Conservation (phyloP, 805 yeast genomes). For the Priceomyces carsonii region DNA sequence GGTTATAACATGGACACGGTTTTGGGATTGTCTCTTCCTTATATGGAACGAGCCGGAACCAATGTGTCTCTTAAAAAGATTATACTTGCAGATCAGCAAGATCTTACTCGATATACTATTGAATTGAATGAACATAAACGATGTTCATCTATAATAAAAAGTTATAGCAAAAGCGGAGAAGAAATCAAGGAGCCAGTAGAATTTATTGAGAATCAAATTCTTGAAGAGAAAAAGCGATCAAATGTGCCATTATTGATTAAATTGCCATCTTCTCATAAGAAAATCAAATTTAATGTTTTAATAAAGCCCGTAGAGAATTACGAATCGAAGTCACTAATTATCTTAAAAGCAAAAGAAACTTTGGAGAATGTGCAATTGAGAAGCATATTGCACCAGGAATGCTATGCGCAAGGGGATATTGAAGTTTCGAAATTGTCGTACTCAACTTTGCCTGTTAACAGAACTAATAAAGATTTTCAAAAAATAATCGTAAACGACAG, state of each 20-base stretch:
- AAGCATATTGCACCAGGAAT: conserved; percentile 10
- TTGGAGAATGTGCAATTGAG: conserved; percentile 12
- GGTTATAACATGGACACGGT: conserved; percentile 18
- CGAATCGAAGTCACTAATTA: conserved; percentile 22
- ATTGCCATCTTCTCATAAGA: conserved; percentile 21
- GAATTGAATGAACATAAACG: conserved; percentile 17
- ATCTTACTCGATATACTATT: conserved; percentile 21
- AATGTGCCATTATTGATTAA: conserved; percentile 32
- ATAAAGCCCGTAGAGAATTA: conserved; percentile 14
- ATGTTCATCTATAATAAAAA: conserved; percentile 20
- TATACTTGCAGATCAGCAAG: conserved; percentile 27
- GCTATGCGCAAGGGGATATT: conserved; percentile 8
- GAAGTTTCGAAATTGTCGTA: conserved; percentile 33
- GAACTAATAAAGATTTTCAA: conserved; percentile 15
- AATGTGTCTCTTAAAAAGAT: conserved; percentile 21
- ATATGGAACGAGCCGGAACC: conserved; percentile 13
- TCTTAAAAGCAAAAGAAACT: conserved; percentile 29
- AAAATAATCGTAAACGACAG: conserved; percentile 29
- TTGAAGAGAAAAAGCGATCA: conserved; percentile 2
- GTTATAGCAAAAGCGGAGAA: conserved; percentile 15
- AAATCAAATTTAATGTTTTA: conserved; percentile 30
- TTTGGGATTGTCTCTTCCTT: conserved; percentile 28
- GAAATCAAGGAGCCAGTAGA: conserved; percentile 15
- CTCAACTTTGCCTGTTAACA: conserved; percentile 26
- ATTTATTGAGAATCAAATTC: conserved; percentile 26